phyloP scores from a whole-genome alignment of 2,329 filamentous ascomycete species.

The Fusarium pilosicola region DNA sequence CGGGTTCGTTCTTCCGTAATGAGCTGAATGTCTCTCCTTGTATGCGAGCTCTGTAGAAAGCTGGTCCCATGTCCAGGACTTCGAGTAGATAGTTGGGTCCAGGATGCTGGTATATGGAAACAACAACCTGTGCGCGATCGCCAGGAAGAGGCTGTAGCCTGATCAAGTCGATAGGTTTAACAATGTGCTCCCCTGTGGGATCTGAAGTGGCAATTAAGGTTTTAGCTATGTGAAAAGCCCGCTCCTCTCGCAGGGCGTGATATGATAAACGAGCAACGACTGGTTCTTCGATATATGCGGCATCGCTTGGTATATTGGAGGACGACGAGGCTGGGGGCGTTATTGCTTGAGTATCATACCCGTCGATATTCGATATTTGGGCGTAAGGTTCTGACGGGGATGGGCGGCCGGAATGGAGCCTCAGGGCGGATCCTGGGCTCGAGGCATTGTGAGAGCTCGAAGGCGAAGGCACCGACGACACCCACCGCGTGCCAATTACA shows the following conservation, averaged over 20 bases:
- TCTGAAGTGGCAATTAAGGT: slow-evolving; percentile 76
- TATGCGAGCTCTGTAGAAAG: slow-evolving; percentile 69
- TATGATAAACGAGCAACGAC: slow-evolving; percentile 86
- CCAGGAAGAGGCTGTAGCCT: slow-evolving; percentile 74
- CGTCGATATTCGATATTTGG: slow-evolving; percentile 48
- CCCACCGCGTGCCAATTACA: slow-evolving; percentile 70
- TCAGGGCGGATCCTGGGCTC: slow-evolving; percentile 56
- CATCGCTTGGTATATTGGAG: slow-evolving; percentile 54
- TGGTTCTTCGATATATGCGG: slow-evolving; percentile 67
- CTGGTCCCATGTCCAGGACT: slow-evolving; percentile 81
- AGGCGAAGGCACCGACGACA: slow-evolving; percentile 60
- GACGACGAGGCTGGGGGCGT: slow-evolving; percentile 48
- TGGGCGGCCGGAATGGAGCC: slow-evolving; percentile 55
- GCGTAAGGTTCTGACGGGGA: slow-evolving; percentile 55
- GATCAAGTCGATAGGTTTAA: slow-evolving; percentile 82
- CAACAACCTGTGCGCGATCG: slow-evolving; percentile 77
- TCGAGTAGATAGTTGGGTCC: slow-evolving; percentile 78
- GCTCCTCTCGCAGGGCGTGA: slow-evolving; percentile 84
- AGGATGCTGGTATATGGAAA: slow-evolving; percentile 82
- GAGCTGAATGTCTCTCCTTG: slow-evolving; percentile 62
- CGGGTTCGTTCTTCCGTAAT: slow-evolving; percentile 56
- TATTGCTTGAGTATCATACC: slow-evolving; percentile 52
- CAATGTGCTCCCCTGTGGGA: slow-evolving; percentile 78
- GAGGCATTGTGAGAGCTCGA: slow-evolving; percentile 57
- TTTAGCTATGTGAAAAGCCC: slow-evolving; percentile 86